Base-by-base conservation (phyloP, 2,329 filamentous ascomycete genomes). In the Cladosporium sp. region DNA sequence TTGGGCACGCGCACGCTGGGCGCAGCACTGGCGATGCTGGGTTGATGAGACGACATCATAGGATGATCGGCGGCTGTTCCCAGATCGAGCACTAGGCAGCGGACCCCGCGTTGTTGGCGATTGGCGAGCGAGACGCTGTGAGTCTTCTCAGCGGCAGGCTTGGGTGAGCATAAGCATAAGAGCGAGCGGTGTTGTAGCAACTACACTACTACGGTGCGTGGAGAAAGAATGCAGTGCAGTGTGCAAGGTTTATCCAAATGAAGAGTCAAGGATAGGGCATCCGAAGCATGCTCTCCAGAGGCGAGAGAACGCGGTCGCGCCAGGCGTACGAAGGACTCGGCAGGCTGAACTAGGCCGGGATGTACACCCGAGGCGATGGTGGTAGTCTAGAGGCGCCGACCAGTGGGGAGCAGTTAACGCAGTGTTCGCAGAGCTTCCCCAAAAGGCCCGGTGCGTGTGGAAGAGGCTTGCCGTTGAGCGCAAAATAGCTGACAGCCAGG, bases 1-100 rank as follows among this genome's bases (percentile, higher is more conserved):
- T 70, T 72, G 11, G 72, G 72, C 18, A 72, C 58, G 28, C 69
- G 68, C 56, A 64, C 63, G 36, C 64, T 54, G 30, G 65, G 62
- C 13, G 65, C 67, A 60, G 67, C 67, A 63, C 34, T 53, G 46
- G 59, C 34, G 57, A 48, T 49, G 65, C 36, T 51, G 56, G 56
- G n/a, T 23, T 58, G 56, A 46, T 58, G 56, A 46, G 56, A 43
- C 60, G 60, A 63, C 60, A 63, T 63, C 23, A 63, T 63, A 48
- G 48, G 34, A 46, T 13, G 39, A 63, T 63, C 60, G 60, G 60
- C 60, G 60, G 28, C 60, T 21, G 60, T 63, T 56, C 30, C 34
- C 49, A 46, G 34, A 30, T 36, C 30, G 36, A 46, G 39, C 49
- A 63, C 60, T 56, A 54, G 34, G 34, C 49, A 56, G 30, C 49